Evolutionary conservation across 345 rosid genomes (phyloP), one percentile per base, ranked within the genome.

Genomic region (Brassica cretica): DNA sequence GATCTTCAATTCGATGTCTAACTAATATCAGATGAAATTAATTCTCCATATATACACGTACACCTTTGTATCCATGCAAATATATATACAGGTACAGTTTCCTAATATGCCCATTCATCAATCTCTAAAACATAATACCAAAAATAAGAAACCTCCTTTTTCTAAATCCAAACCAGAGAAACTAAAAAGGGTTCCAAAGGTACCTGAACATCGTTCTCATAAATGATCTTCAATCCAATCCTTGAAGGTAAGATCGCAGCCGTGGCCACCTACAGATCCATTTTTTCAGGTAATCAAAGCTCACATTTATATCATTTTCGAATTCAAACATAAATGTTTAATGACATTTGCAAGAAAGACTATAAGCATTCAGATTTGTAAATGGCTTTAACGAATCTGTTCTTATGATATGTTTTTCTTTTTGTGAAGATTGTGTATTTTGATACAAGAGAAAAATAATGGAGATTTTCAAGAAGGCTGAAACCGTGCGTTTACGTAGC

Each of bases 391-490:
- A 65, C 10, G 8, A 66, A 39, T 62, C 15, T 62, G 35, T 27
- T 25, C 8, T 12, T 61, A 21, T 58, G 29, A 58, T 15, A 15
- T 18, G 61, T 8, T 37, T 37, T 32, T n/a, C 11, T 9, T 61
- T 61, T 25, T 29, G 9, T 62, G 66, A 62, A 29, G 66, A 27
- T 59, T 64, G 15, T 30, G 68, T 30, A 1, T 7, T 56, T 37
- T 46, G 68, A 27, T 10, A 15, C 4, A 9, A 58, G 21, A 75
- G 70, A 61, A 62, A 5, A 61, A 66, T 56, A 21, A 93, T 95
- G 99, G 98, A 95, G 25, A 59, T 90, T 27, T 93, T 92, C 76
- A 63, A 11, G 64, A 90, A 86, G 59, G 91, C 95, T 8, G 86
- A 75, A 58, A 61, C 76, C 6, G 87, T 94, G 44, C 93, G 97